Percentiles rank a stretch among this genome's conserved stretches.
Evolutionary conservation across 805 yeast species (phyloP).

Genomic region (Grigorovia yakushimaensis): DNA sequence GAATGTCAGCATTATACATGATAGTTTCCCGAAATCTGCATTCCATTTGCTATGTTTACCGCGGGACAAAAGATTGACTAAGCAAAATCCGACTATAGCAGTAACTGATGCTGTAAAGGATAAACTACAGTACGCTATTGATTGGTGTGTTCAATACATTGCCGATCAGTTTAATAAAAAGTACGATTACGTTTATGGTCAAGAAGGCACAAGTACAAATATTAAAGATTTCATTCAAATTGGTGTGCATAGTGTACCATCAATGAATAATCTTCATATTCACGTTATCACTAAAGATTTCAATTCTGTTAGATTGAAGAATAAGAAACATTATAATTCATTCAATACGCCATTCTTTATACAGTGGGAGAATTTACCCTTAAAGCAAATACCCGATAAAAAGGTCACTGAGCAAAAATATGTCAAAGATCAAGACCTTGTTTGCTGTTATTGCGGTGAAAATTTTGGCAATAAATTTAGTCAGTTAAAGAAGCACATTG

Average conservation of each 20-base stretch:
- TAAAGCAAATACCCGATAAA: constrained; percentile 23
- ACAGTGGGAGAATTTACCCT: constrained; percentile 40
- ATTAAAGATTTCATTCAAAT: constrained; percentile 30
- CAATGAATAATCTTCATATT: constrained; percentile 58
- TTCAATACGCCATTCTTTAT: constrained; percentile 61
- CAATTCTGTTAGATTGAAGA: constrained; percentile 43
- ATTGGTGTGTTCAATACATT: constrained; percentile 22
- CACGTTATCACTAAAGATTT: constrained; percentile 66
- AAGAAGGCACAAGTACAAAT: no score
- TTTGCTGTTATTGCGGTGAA: constrained; percentile 34
- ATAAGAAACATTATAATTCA: constrained; percentile 59
- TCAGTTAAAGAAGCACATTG: constrained; percentile 34
- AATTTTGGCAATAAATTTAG: constrained; percentile 37
- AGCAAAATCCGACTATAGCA: constrained; percentile 39
- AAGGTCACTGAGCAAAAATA: constrained; percentile 31
- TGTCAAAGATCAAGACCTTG: constrained; percentile 29
- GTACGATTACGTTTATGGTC: constrained; percentile 9
- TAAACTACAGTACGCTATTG: constrained; percentile 30
- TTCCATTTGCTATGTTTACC: constrained; percentile 58
- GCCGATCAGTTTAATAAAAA: constrained; percentile 18
- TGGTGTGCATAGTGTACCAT: constrained; percentile 67
- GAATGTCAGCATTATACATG: constrained; percentile 46
- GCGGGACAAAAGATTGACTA: constrained; percentile 33
- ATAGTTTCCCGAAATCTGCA: constrained; percentile 52
- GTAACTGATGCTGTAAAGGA: constrained; percentile 32